phyloP scores from a whole-genome alignment of 371 early-diverging fungal genomes.

The Entomophthora muscae region DNA sequence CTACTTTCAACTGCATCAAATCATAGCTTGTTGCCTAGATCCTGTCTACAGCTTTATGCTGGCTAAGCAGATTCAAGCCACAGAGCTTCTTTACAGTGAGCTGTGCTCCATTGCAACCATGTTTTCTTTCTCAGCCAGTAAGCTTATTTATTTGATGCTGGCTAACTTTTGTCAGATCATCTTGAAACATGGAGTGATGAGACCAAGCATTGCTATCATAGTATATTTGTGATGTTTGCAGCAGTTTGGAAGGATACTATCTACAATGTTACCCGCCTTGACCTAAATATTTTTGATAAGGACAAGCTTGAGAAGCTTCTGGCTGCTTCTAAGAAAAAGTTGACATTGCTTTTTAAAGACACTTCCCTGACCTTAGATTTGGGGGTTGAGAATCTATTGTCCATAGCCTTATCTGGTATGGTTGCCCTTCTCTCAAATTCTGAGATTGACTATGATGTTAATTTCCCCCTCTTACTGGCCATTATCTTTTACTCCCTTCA shows the following conservation, averaged over 20 bases:
- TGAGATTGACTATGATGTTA: background rate
- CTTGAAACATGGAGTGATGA: too few species aligned
- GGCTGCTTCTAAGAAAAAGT: background rate
- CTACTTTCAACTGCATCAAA: background rate
- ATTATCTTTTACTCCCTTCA: background rate
- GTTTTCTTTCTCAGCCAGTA: background rate
- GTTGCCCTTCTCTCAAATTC: background rate
- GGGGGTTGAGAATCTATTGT: too few species aligned
- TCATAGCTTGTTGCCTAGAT: background rate
- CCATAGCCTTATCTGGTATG: background rate
- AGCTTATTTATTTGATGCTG: too few species aligned
- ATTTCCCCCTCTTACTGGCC: background rate
- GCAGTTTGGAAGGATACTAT: background rate
- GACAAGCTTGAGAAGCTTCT: background rate
- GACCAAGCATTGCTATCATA: background rate
- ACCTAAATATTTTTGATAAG: background rate
- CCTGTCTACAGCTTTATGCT: background rate
- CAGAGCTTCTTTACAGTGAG: background rate
- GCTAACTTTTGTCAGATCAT: too few species aligned
- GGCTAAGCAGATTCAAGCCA: background rate
- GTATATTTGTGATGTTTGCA: background rate
- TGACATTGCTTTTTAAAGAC: background rate
- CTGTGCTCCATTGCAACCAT: background rate
- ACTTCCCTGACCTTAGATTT: too few species aligned
- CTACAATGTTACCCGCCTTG: background rate